Evolutionary conservation across 495 filamentous ascomycete species (phyloP), one percentile per base, ranked within the genome.

Genomic region (Tetracladium setigerum): DNA sequence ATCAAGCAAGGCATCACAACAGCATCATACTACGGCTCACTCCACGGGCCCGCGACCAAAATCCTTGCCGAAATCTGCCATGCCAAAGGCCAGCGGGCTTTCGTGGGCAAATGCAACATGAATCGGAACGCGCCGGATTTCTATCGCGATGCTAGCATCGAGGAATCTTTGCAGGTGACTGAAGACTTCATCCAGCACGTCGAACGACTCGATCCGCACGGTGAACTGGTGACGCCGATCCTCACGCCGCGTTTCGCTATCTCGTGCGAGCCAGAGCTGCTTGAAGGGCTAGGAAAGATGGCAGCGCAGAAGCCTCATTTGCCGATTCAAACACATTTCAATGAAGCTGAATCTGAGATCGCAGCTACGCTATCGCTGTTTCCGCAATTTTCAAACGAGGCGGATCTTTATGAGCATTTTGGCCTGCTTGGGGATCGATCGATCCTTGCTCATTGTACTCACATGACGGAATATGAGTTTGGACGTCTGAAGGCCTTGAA

Each of bases 81-180:
- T 1, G 59, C 61, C 12, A 68, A 70, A 41, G 77, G 79, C 1
- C 82, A 85, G 60, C 68, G 82, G 13, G 82, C 82, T 0, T 64
- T 82, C 2, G 71, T 86, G 4, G 82, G 82, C 1, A 84, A 83
- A 50, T 80, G 74, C 52, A 81, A 80, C 52, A 83, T 82, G 73
- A 73, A 79, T 49, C 73, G 79, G 1, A 70, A 79, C 49, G 67
- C 77, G 4, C 79, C 79, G 1, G 70, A 73, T 7, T 78, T 72
- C 62, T 84, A 83, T 52, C 60, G 68, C 5, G 82, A 85, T 50
- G 50, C 57, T 0, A 67, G 63, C 3, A 65, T 70, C 4, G 60
- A 66, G 7, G 59, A 70, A 4, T 78, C 78, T 2, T 46, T 85
- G 1, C 32, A 30, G 1, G 69, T 72, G 38, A 84, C 81, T 0